Percentiles rank a stretch among this genome's conserved stretches.
Conservation (phyloP, 2,329 filamentous ascomycete species). For the Fusarium sp. region DNA sequence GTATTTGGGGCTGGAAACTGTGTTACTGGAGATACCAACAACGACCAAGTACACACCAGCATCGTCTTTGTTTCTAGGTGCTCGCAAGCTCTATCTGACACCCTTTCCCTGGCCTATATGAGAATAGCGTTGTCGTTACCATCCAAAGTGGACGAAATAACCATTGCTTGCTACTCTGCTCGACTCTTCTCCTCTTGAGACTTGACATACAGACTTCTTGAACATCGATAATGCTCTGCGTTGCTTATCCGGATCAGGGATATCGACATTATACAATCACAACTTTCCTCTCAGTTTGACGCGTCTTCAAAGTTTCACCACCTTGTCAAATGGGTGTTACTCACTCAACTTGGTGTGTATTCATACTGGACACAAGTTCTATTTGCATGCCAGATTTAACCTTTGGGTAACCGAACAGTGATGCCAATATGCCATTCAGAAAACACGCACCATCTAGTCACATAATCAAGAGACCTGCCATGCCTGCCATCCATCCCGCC, state of each 20-base stretch:
- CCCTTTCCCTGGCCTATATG: neutral
- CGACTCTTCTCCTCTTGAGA: neutral
- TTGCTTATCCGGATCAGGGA: neutral
- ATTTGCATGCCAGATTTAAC: neutral
- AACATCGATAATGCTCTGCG: neutral
- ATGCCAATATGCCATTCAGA: neutral
- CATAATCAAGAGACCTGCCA: neutral
- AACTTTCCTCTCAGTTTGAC: neutral
- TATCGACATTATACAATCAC: neutral
- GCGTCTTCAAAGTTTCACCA: neutral
- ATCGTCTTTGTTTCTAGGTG: neutral
- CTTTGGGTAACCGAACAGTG: neutral
- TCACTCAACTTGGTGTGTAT: neutral
- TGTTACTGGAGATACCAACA: neutral
- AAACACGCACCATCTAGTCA: neutral
- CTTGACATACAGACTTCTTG: neutral
- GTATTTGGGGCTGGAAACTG: neutral
- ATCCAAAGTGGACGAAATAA: neutral
- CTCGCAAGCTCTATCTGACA: neutral
- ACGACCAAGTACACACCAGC: neutral
- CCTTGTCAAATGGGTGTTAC: neutral
- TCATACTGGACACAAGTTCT: neutral
- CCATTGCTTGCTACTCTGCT: neutral
- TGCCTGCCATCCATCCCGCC: neutral
- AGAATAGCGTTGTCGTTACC: accelerated